Conservation (phyloP, 2,329 filamentous ascomycete genomes). For the Thelonectria rubi region DNA sequence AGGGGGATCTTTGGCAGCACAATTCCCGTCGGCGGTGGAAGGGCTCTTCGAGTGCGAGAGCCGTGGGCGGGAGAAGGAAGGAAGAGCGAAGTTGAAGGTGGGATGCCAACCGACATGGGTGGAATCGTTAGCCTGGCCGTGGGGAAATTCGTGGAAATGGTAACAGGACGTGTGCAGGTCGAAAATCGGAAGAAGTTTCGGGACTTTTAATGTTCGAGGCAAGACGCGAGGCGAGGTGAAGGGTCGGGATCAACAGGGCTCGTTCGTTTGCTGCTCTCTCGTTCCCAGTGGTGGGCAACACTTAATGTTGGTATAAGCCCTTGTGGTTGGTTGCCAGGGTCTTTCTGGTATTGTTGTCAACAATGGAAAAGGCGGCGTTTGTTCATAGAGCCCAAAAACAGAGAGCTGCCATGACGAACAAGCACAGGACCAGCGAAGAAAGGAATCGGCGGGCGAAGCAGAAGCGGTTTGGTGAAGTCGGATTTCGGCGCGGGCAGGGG, state of each 20-base stretch:
- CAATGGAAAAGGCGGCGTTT: slow-evolving; percentile 28
- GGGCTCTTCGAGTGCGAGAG: slow-evolving; percentile 32
- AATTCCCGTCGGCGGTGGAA: slow-evolving; percentile 29
- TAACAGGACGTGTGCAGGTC: background rate
- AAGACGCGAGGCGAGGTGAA: slow-evolving; percentile 3
- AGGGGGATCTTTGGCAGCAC: slow-evolving; percentile 38
- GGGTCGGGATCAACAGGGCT: background rate
- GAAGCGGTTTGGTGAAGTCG: slow-evolving; percentile 25
- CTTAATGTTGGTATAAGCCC: slow-evolving; percentile 21
- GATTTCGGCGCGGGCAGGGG: slow-evolving; percentile 12
- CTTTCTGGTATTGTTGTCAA: slow-evolving; percentile 28
- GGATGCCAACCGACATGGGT: slow-evolving; percentile 44
- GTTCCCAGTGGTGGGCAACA: slow-evolving; percentile 21
- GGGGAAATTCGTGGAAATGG: background rate
- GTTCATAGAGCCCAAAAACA: slow-evolving; percentile 30
- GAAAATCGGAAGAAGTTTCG: background rate
- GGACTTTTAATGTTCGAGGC: background rate
- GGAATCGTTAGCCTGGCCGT: background rate
- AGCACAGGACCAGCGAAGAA: slow-evolving; percentile 22
- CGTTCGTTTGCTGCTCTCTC: slow-evolving; percentile 9
- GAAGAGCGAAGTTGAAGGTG: slow-evolving; percentile 34
- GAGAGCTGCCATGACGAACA: slow-evolving; percentile 40
- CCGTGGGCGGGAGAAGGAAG: slow-evolving; percentile 36
- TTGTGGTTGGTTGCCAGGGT: slow-evolving; percentile 3
- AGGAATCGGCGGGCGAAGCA: slow-evolving; percentile 24